Conservation (phyloP, 1,139 yeast genomes). For the Pichia sp. region DNA sequence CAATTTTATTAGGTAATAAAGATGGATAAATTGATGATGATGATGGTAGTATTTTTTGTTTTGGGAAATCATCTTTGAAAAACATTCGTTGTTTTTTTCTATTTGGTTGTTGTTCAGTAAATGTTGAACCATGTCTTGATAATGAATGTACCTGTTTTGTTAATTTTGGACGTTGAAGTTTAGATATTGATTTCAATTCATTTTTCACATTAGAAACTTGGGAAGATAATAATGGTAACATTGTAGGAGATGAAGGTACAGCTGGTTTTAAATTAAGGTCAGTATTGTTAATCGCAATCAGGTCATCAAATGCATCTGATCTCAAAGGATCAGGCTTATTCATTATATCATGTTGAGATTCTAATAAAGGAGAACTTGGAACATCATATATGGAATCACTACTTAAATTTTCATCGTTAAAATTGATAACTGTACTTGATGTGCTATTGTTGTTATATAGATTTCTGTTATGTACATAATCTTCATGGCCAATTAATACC, state of each 20-base stretch:
- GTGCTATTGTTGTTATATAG: slow-evolving; percentile 1
- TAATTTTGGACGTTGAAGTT: slow-evolving; percentile 12
- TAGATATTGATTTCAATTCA: neutral
- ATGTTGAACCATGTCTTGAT: slow-evolving; percentile 18
- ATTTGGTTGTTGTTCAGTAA: slow-evolving; percentile 16
- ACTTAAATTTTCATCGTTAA: neutral
- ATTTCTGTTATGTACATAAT: neutral
- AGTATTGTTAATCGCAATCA: slow-evolving; percentile 3
- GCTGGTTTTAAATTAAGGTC: slow-evolving; percentile 1
- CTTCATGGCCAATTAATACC: slow-evolving; percentile 1
- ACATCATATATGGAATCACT: slow-evolving; percentile 16
- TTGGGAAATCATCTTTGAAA: neutral
- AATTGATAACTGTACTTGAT: slow-evolving; percentile 10
- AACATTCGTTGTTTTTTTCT: slow-evolving; percentile 16
- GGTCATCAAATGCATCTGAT: slow-evolving; percentile 15
- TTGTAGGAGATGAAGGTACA: slow-evolving; percentile 15
- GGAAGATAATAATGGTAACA: slow-evolving; percentile 2
- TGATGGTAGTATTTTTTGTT: neutral
- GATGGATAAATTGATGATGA: slow-evolving; percentile 2
- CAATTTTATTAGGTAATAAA: slow-evolving; percentile 5
- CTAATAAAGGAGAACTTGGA: slow-evolving; percentile 17
- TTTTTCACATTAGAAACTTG: slow-evolving; percentile 1
- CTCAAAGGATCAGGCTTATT: slow-evolving; percentile 1
- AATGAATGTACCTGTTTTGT: slow-evolving; percentile 14
- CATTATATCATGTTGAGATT: slow-evolving; percentile 2